Evolutionary conservation across 106 monocot species (phyloP), one percentile per base, ranked within the genome.

Genomic region (Narthecium ossifragum): DNA sequence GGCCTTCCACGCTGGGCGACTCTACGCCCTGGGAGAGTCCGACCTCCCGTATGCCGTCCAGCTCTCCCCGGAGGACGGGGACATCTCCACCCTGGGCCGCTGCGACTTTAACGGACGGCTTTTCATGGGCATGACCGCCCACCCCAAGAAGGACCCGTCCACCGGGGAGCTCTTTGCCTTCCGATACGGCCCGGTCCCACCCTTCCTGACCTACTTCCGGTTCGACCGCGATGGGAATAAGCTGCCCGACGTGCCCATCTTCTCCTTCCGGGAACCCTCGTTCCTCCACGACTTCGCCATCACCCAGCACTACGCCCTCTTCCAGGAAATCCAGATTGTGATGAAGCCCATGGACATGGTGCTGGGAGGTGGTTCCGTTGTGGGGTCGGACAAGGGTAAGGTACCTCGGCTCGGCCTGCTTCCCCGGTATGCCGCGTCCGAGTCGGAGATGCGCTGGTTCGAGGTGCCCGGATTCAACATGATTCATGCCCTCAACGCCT

Each of bases 281-380:
- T 83, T 86, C 76, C 53, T 92, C 53, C 92, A 92, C 69, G 92
- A 92, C 73, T 92, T 92, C 67, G 92, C 92, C 55, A 70, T 92
- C 59, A 92, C 92, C 6, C 66, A 76, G 48, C 58, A 67, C 13
- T 73, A 71, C 55, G 88, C 76, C 8, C 17, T 93, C 3, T 88
- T 93, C 63, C 37, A 57, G 1, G 92, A 93, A 59, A 79, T 93
- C 15, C 88, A 93, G 63, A 75, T 93, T 27, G 80, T 84, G 18
- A 82, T 93, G 88, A 78, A 81, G 31, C 88, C 81, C 2, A 59
- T 76, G 76, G 73, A 81, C 63, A 92, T 92, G 84, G 53, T 92
- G 10, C 32, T 80, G 0, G 75, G 73, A 0, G 75, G 66, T 2
- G 79, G 79, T 0, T 69, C 86, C 9, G 73, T 76, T 3, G 81